Conservation (phyloP, 1,139 yeast genomes). For the Waltiozyma sp. region DNA sequence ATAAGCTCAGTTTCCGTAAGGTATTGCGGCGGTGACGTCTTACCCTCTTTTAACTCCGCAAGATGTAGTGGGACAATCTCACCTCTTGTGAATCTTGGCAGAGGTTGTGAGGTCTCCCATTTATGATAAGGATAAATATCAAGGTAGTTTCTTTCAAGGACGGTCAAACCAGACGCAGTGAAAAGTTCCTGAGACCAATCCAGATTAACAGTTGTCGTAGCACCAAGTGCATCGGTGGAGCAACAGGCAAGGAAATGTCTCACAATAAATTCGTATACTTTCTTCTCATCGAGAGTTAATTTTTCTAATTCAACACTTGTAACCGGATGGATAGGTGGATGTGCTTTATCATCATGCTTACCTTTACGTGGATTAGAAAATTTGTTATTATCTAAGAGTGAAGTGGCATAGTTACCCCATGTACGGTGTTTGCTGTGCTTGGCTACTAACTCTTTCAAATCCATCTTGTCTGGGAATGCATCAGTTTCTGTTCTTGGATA, state of each 20-base stretch:
- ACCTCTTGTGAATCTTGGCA: slow-evolving; percentile 56
- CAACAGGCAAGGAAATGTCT: slow-evolving; percentile 88
- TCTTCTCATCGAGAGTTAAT: slow-evolving; percentile 41
- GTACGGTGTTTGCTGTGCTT: slow-evolving; percentile 42
- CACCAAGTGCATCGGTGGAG: slow-evolving; percentile 82
- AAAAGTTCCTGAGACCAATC: slow-evolving; percentile 75
- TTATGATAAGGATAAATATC: slow-evolving; percentile 70
- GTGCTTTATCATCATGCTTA: slow-evolving; percentile 84
- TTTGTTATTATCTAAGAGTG: slow-evolving; percentile 23
- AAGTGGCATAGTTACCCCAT: slow-evolving; percentile 41
- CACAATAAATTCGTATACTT: slow-evolving; percentile 79
- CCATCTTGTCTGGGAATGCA: slow-evolving; percentile 66
- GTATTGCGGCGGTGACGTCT: slow-evolving; percentile 68
- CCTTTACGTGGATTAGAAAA: slow-evolving; percentile 68
- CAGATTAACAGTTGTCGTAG: slow-evolving; percentile 47
- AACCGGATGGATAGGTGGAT: slow-evolving; percentile 97
- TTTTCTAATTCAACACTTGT: slow-evolving; percentile 23
- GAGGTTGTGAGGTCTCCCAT: slow-evolving; percentile 59
- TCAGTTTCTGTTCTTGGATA: slow-evolving; percentile 99
- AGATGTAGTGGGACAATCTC: slow-evolving; percentile 43
- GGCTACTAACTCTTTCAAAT: slow-evolving; percentile 45
- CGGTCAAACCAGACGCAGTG: slow-evolving; percentile 59
- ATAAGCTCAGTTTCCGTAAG: slow-evolving; percentile 91
- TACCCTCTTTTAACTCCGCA: slow-evolving; percentile 59
- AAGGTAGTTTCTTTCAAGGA: slow-evolving; percentile 61